Base-by-base conservation (phyloP, 73 alveolate genomes). In the Paramecium primaurelia region DNA sequence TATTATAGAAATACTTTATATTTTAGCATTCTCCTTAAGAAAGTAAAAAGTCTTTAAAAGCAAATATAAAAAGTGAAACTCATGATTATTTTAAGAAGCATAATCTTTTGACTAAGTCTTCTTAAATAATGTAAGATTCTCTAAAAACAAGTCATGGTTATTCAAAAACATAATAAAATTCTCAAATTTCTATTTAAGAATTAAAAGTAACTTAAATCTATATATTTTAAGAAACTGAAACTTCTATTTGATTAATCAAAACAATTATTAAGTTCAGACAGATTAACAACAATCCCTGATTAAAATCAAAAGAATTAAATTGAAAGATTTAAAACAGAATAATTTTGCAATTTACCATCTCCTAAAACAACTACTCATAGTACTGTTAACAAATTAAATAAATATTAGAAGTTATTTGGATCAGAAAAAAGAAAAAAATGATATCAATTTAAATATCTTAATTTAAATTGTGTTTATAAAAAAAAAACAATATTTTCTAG, bases 241-340 rank as follows among this genome's bases (percentile, higher is more conserved):
- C 42, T 80, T 38, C 4, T 80, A 8, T 38, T 80, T 49, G 91
- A 80, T 80, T 20, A 80, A 80, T 80, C 91, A 32, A 80, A 80
- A 44, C 28, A 26, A 22, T 45, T 45, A 26, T 80, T 45, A 47
- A 49, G 91, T 45, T 42, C 91, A 22, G 91, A 80, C 32, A 80
- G 91, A 80, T 20, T 47, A 47, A 80, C 91, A 49, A 80, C 91
- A 9, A 18, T 80, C 14, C 91, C 91, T 25, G 91, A 80, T 80
- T 45, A 22, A 26, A 80, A 80, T 80, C 71, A 42, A 40, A 40
- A 80, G 26, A 80, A 45, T 32, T 12, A 40, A 40, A 47, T 49
- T 26, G 91, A 80, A 14, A 80, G 91, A 80, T 8, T 80, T 25
- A 80, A 80, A 44, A 80, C 91, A 44, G 91, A 80, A n/a, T 25